Evolutionary conservation across 192 early-diverging fungal genomes (phyloP), one percentile per base, ranked within the genome.

Genomic region (Powellomyces hirtus): DNA sequence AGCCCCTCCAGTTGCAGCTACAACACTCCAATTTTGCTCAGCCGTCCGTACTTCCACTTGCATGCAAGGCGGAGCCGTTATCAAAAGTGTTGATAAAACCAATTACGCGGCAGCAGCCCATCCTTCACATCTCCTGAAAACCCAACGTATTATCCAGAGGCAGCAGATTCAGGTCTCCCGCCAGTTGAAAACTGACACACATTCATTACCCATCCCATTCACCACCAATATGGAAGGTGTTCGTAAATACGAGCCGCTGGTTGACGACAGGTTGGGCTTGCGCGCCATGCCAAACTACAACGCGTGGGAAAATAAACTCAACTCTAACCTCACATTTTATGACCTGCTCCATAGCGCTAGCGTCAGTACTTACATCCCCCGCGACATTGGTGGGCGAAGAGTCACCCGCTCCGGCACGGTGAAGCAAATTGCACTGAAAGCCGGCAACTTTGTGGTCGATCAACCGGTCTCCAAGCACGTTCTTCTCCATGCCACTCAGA

Each of bases 371-470:
- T 60, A 38, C 35, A 60, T 60, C 38, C 64, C 64, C 0, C 51
- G 52, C 31, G 68, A 70, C 38, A n/a, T 70, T 16, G 59, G 59
- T n/a, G 57, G 68, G 20, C 29, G 46, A 18, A 60, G n/a, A 11
- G 26, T 27, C 8, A 62, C 46, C 31, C 40, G 68, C 20, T 27
- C 58, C 6, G 35, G n/a, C 5, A 70, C 68, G 22, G 50, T 62
- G 8, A 70, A 79, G 62, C 58, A 76, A 65, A 63, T 79, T 44
- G 60, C 40, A 20, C 60, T 79, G 20, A 58, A 66, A 16, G 60
- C 59, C 34, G 78, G 78, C 3, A 69, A 76, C 62, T 79, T 79
- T 73, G 68, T 79, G 7, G 45, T 79, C 38, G 70, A 78, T 38
- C 51, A 72, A 27, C 75, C 77, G 10, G 61, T 83, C 16, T 59